Base-by-base conservation (phyloP, 208 protist species). In the Leishmania major region DNA sequence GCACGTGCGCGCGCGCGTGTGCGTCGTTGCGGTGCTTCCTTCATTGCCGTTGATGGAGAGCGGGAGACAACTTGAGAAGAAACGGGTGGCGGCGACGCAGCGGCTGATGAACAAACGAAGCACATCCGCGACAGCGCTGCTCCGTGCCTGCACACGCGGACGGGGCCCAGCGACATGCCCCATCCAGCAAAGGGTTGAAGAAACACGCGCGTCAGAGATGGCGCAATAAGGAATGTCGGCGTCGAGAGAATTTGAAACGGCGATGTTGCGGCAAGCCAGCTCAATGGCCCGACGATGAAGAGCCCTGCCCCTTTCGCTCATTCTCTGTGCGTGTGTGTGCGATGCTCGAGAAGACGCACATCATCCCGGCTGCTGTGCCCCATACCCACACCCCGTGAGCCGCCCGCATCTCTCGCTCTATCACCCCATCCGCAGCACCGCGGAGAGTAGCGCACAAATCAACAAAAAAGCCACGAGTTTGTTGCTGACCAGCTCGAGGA, bases 361-460 rank as follows among this genome's bases (percentile, higher is more conserved):
- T 45, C 64, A 47, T 45, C 64, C 22, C 69, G 17, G 6, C 69
- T 45, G 43, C 5, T 73, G 37, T 13, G 69, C 43, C 69, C 25
- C n/a, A 25, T 13, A 43, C 0, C 40, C 66, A n/a, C 40, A 2
- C 40, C 40, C 31, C 66, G 31, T 43, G 62, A 31, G 47, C 25
- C 60, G 60, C 17, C 37, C 8, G 31, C 35, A 5, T 60, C 31
- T 28, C 11, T 59, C 13, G 15, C 51, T 11, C 11, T 40, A 51
- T 81, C 66, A 86, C 22, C 83, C 78, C 83, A 86, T 86, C 43
- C 83, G 78, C 25, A 90, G 57, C 37, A 90, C 82, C 0, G 49
- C 59, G 31, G 82, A 57, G 55, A 90, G 66, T 6, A 90, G 77
- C 1, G 80, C 37, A 31, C 64, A 77, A n/a, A 90, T 83, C 3